Percentiles rank a stretch among this genome's conserved stretches.
These are phyloP conservation scores for Nothophaeocryptopus gaeumannii DNA, from an alignment of 2,329 filamentous ascomycete genomes.

Conservation along the genomic window DNA sequence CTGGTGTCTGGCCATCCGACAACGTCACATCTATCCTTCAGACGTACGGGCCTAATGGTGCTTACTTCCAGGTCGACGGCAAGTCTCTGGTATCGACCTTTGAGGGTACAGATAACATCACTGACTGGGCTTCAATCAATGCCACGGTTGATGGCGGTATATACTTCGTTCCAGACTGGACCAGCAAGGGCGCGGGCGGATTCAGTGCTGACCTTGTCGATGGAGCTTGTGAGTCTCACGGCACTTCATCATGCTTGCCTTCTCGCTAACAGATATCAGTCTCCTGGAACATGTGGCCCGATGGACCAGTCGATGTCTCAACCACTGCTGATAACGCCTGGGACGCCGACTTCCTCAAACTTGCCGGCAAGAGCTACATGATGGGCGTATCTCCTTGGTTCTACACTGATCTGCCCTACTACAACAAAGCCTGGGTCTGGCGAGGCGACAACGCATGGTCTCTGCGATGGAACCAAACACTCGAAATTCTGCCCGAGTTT, in stretches of 20 bases:
- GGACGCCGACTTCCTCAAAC: conserved; percentile 26
- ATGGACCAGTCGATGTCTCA: conserved; percentile 50
- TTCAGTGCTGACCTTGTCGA: conserved; percentile 35
- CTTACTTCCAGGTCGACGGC: conserved; percentile 50
- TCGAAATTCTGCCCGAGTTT: conserved; percentile 52
- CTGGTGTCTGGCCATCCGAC: conserved; percentile 31
- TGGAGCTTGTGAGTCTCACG: conserved; percentile 33
- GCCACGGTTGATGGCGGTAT: conserved; percentile 31
- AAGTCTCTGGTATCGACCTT: conserved; percentile 57
- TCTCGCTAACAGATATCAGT: conserved; percentile 24
- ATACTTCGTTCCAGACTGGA: conserved; percentile 50
- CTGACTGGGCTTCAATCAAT: conserved; percentile 36
- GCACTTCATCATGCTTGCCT: not conserved
- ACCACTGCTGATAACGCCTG: conserved; percentile 44
- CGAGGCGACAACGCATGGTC: conserved; percentile 58
- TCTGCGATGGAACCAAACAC: conserved; percentile 56
- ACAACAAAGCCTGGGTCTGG: conserved; percentile 62
- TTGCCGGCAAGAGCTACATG: conserved; percentile 50
- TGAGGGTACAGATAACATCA: conserved; percentile 30
- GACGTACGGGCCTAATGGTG: conserved; percentile 44
- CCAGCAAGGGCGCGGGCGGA: conserved; percentile 38
- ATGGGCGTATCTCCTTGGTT: conserved; percentile 52
- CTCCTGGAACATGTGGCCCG: conserved; percentile 52
- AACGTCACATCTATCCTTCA: conserved; percentile 45
- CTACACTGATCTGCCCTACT: conserved; percentile 56